phyloP scores from a whole-genome alignment of 2,329 filamentous ascomycete species.

The Gremmenia infestans region DNA sequence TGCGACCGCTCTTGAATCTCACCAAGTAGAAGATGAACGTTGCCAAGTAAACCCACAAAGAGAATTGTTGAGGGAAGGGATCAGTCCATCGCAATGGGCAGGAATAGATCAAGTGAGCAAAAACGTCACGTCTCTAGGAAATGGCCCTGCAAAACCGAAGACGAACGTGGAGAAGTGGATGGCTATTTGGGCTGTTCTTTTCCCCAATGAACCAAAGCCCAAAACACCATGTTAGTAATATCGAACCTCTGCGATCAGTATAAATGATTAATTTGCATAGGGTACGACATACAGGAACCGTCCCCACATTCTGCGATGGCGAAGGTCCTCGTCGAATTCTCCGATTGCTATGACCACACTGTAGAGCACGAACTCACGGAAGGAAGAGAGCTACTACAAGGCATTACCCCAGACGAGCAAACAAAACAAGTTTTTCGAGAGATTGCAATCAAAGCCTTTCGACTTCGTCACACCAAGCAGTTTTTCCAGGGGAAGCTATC shows the following conservation, averaged over 20 bases:
- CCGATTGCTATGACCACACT: not conserved
- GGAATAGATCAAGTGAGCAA: not conserved
- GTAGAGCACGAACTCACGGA: not conserved
- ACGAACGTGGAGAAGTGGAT: not conserved
- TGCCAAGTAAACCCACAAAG: not conserved
- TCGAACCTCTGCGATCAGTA: not conserved
- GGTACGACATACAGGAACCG: not conserved
- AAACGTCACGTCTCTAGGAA: not conserved
- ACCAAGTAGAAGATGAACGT: not conserved
- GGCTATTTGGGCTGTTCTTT: not conserved
- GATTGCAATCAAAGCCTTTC: not conserved
- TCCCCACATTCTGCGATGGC: not conserved
- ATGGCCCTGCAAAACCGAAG: not conserved
- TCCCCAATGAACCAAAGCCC: not conserved
- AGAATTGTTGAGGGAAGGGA: not conserved
- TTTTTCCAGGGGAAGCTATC: not conserved
- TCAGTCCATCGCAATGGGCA: not conserved
- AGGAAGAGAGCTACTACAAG: not conserved
- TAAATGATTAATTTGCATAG: not conserved
- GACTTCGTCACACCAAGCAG: not conserved
- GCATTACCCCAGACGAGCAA: not conserved
- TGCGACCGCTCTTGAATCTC: not conserved
- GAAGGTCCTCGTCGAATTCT: not conserved
- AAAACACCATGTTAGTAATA: not conserved
- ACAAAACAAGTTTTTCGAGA: not conserved